Evolutionary conservation across 768 basidiomycete genomes (phyloP), one percentile per base, ranked within the genome.

Genomic region (Kwoniella shandongensis): DNA sequence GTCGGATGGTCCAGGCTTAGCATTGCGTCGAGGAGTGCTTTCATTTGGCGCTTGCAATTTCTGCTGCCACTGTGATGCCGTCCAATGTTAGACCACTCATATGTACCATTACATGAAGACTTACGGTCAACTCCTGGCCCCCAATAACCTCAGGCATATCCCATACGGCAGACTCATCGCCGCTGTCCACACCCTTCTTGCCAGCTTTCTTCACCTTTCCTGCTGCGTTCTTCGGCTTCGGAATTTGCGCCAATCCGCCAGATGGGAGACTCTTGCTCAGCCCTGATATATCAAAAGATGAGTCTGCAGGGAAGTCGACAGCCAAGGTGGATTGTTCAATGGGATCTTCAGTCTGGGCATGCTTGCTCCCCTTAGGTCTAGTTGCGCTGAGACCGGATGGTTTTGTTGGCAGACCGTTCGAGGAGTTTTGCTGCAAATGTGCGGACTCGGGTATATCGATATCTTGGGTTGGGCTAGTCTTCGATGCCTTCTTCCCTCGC

Each of bases 141-240:
- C 60, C 66, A 22, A 51, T 46, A 7, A 56, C 55, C 13, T 48
- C 42, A 6, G 69, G 69, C 69, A 65, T 67, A 25, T 70, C 69
- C 69, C 69, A 70, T 6, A 70, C 63, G 20, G 55, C 44, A 56
- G 61, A 63, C 38, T 70, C 69, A 41, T 70, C 66, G 42, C 49
- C 59, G 36, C 54, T 62, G 11, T 49, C 53, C 17, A n/a, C 36
- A 23, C 26, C 36, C 15, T 48, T 52, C 51, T 49, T 47, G 5
- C 45, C 36, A 6, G 45, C 45, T 38, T 51, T 50, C 46, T 63
- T 62, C 40, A 41, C 54, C 41, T 23, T 51, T 25, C 44, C 53
- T 58, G 27, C 45, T 44, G 26, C 41, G 22, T 30, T 22, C 27
- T 48, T 40, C 29, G 40, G 30, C 30, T 35, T 25, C 44, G 54